These are phyloP conservation scores for Quercus phellos DNA, from an alignment of 331 rosid species.

Conservation along the genomic window DNA sequence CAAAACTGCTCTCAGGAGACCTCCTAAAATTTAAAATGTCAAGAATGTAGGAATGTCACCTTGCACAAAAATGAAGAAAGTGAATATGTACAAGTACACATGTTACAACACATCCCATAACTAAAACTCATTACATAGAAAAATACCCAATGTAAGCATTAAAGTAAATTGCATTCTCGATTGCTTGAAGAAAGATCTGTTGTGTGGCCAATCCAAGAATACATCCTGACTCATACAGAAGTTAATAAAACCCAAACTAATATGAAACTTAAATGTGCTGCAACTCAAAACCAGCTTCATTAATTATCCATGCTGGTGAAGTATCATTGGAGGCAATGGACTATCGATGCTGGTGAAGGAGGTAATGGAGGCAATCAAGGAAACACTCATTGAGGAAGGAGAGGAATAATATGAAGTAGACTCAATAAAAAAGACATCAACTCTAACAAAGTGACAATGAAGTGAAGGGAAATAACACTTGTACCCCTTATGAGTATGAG, in stretches of 20 bases:
- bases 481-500: no score
- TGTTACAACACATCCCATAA: background rate
- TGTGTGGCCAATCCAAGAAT: background rate
- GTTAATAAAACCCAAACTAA: background rate
- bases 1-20: no score
- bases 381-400: no score
- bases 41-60: slow-evolving; percentile 48
- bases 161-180: background rate
- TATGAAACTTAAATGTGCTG: background rate
- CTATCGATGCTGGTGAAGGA: no score
- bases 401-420: no score
- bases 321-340: no score
- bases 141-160: background rate
- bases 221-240: no score
- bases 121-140: background rate
- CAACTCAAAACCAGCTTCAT: background rate
- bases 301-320: background rate
- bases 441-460: no score
- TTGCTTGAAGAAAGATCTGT: background rate
- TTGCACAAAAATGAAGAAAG: slow-evolving; percentile 35
- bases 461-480: no score
- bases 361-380: no score
- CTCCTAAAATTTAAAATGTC: no score
- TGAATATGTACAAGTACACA: slow-evolving; percentile 1
- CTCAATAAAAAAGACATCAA: no score